phyloP scores from a whole-genome alignment of 2,329 filamentous ascomycete genomes.

The Epichloe scottii region DNA sequence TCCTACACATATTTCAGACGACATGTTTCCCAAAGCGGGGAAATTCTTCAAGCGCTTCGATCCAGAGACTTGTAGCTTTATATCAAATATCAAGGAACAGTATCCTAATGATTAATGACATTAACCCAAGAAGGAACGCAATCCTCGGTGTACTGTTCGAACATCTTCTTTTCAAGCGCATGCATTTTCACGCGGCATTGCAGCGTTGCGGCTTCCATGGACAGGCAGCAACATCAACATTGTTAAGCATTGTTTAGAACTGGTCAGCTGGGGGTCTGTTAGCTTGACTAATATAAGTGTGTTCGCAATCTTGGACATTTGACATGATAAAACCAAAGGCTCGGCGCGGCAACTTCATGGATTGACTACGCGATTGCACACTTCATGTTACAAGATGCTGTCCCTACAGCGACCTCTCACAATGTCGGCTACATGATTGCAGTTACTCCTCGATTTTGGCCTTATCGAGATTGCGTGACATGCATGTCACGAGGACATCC shows the following conservation, averaged over 20 bases:
- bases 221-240: neutral
- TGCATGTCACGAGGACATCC: slow-evolving; percentile 9
- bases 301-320: neutral
- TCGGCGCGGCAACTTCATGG: neutral
- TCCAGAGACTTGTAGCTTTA: slow-evolving; percentile 48
- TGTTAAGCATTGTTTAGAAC: neutral
- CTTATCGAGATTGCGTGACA: no score
- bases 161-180: neutral
- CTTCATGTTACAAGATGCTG: neutral
- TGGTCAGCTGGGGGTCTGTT: neutral
- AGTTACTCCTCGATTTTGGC: neutral
- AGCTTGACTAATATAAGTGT: neutral
- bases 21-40: slow-evolving; percentile 60
- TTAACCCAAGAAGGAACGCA: no score
- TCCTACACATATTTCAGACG: slow-evolving; percentile 32
- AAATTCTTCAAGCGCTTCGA: slow-evolving; percentile 87
- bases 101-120: slow-evolving; percentile 66
- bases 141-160: neutral
- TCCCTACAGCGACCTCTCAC: neutral
- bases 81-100: slow-evolving; percentile 69
- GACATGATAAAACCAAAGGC: neutral
- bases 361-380: neutral
- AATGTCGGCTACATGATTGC: neutral
- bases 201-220: neutral
- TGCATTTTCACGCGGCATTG: neutral